Base-by-base conservation (phyloP, 1,284 basidiomycete genomes). In the Boletus albobrunnescens region DNA sequence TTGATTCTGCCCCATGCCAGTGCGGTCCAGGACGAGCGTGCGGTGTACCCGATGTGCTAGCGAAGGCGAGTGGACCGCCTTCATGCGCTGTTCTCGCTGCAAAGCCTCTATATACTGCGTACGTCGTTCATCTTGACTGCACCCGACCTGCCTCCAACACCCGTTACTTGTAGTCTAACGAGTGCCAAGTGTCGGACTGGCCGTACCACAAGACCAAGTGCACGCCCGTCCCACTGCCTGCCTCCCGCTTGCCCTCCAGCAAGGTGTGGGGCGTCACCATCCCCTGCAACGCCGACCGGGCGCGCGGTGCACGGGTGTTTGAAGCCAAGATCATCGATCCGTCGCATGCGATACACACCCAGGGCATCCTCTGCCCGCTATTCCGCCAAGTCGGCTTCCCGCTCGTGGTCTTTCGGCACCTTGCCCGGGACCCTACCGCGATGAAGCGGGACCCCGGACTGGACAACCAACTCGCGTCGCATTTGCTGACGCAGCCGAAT, bases 71-170 rank as follows among this genome's bases (percentile, higher is more conserved):
- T 50, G 60, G 51, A 42, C 2, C 19, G 36, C 54, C 1, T 54
- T 50, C 37, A 61, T 61, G 61, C 61, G 59, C 1, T 61, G 61
- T 48, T 63, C 61, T 10, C 57, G 60, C 2, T 61, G 59, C 39
- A 61, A 63, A 32, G 16, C 13, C 17, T 20, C 52, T 28, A 41
- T 61, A 27, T 61, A 63, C 30, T 61, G 61, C 24, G 61, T 63
- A 30, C 26, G 61, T 49, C n/a, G n/a, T n/a, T n/a, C n/a, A n/a
- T n/a, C n/a, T n/a, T n/a, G n/a, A n/a, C n/a, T n/a, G n/a, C n/a
- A n/a, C n/a, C n/a, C n/a, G n/a, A n/a, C n/a, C n/a, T n/a, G n/a
- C n/a, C n/a, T n/a, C n/a, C n/a, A n/a, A n/a, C n/a, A n/a, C n/a
- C n/a, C n/a, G n/a, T n/a, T n/a, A n/a, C n/a, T n/a, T n/a, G 6